These are phyloP conservation scores for Phaffomyces antillensis DNA, from an alignment of 805 yeast species.

Conservation along the genomic window DNA sequence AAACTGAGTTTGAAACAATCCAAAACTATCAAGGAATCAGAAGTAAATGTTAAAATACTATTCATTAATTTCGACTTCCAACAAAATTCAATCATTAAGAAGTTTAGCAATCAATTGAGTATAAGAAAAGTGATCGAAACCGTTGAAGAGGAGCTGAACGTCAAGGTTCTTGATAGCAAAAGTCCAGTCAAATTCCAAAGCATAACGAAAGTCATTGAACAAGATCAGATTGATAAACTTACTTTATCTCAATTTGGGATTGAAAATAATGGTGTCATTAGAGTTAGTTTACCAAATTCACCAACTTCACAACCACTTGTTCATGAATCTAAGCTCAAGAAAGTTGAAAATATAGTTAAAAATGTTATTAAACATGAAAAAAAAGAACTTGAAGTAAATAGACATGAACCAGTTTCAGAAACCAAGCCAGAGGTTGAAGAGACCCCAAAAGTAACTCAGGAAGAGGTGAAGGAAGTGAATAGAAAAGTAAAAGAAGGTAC, in stretches of 20 bases:
- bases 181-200: constrained; percentile 16
- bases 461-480: too few species aligned
- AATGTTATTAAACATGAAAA: not conserved
- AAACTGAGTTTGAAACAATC: constrained; percentile 27
- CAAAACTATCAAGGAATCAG: constrained; percentile 1
- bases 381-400: not conserved
- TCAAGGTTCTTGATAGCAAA: constrained; percentile 10
- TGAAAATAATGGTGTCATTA: constrained; percentile 20
- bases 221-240: constrained; percentile 5
- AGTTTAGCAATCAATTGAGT: constrained; percentile 12
- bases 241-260: constrained; percentile 17
- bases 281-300: constrained; percentile 12
- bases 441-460: not conserved
- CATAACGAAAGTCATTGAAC: constrained; percentile 13
- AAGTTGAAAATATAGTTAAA: not conserved
- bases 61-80: constrained; percentile 20
- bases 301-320: not conserved
- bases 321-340: not conserved
- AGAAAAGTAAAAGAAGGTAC: not conserved
- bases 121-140: constrained; percentile 11
- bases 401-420: not conserved
- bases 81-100: constrained; percentile 20
- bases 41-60: constrained; percentile 27
- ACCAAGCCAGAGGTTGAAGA: not conserved
- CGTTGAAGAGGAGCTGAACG: constrained; percentile 15